Base-by-base conservation (phyloP, 1,139 yeast genomes). In the Blastobotrys arbuscula region DNA sequence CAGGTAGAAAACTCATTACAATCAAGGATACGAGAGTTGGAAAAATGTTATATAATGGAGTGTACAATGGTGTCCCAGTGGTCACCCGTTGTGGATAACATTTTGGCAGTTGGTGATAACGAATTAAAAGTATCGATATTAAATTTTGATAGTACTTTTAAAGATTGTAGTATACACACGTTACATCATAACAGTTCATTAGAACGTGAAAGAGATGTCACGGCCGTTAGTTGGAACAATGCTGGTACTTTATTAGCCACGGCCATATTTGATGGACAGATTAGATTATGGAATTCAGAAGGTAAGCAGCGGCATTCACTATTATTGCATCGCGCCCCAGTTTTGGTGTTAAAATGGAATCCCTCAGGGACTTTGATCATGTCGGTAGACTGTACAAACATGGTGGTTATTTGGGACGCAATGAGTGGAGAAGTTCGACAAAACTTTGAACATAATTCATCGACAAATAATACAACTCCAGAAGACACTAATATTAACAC, bases 371-470 rank as follows among this genome's bases (percentile, higher is more conserved):
- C 70, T 0, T 67, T 64, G 50, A 51, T 76, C 7, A 55, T 74
- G 40, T 69, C 78, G 2, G 59, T 72, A 9, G 79, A 76, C 55
- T 61, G 69, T 30, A 62, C 66, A 10, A 71, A 69, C 47, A 66
- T 64, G 31, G 69, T 74, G 0, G 74, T 79, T 1, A 63, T 80
- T 2, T 81, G 87, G 87, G 79, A 78, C 57, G 65, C 74, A 0
- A 53, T 63, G 18, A 66, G 76, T 1, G 82, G 83, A 1, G 72
- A 72, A 21, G 71, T 77, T 2, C 56, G 73, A 10, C 59, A 56
- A 39, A 49, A 50, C 2, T 56, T 55, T 44, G 56, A 53, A 33
- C 57, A 47, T 39, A 40, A 39, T 12, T 15, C 26, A 5, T 28
- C 13, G 5, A 28, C 13, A 5, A 10, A 24, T 24, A 10, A 28